Base-by-base conservation (phyloP, 2,329 filamentous ascomycete species). In the Trichoderma arundinaceum region DNA sequence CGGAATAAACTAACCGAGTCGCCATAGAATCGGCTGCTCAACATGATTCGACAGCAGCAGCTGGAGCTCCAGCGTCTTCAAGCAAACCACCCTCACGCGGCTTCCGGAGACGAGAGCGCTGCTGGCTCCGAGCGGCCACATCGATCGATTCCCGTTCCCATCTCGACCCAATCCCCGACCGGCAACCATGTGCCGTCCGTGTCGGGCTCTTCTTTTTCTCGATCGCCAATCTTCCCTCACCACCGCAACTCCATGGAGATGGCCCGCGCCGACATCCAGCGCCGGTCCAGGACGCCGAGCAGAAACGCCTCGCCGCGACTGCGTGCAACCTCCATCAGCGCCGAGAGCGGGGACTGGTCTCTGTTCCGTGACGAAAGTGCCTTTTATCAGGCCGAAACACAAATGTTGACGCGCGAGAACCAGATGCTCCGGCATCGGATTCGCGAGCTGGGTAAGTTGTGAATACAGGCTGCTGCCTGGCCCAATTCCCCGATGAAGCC, bases 371-470 rank as follows among this genome's bases (percentile, higher is more conserved):
- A 93, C 72, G 91, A 94, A 74, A 88, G 85, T 69, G 88, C 89
- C 0, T 93, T 92, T 75, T 94, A 94, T 72, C 90, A 93, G 75
- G 91, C 91, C 4, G 91, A 94, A 78, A 92, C 90, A 1, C 90
- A 92, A 77, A 92, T 87, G 78, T 77, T 94, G 71, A 85, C 88
- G 22, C 83, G 91, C 32, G 91, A 94, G 79, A 94, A 94, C 71
- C 91, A 94, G 77, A 93, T 94, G 91, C 80, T 94, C 59, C 88
- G 89, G 68, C 84, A 89, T 74, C 84, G 91, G 56, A 91, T 93
- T 66, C 83, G 89, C 41, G 90, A 93, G 72, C 79, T 93, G 13
- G 90, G 90, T 90, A 78, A 70, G 82, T n/a, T 7, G 5, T 17
- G 22, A 6, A 10, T 13, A 3, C 15, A 10, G 2, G 22, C 10